These are phyloP conservation scores for Colletotrichum limetticola DNA, from an alignment of 2,329 filamentous ascomycete species.

Conservation along the genomic window DNA sequence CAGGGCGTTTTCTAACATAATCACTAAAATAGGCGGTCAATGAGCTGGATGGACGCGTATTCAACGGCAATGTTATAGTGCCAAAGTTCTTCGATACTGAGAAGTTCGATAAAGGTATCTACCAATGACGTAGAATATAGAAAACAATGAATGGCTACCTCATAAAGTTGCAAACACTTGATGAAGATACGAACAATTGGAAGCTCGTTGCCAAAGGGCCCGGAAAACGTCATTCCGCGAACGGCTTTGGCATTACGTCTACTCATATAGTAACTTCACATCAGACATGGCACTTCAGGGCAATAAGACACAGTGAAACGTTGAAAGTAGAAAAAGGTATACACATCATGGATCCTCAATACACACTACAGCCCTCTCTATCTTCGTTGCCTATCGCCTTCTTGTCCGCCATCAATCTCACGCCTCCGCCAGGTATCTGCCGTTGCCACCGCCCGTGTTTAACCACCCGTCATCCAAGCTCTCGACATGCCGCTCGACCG, in stretches of 20 bases:
- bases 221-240: too few species aligned
- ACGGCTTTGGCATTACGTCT: not conserved
- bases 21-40: conserved; percentile 76
- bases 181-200: not conserved
- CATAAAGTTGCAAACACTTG: conserved; percentile 18
- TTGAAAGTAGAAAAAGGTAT: conserved; percentile 7
- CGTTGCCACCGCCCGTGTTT: conserved; percentile 1
- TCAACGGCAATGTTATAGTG: conserved; percentile 87
- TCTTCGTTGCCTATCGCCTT: conserved; percentile 29
- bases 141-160: not conserved
- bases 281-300: not conserved
- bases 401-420: conserved; percentile 13
- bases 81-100: conserved; percentile 85
- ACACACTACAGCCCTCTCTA: conserved; percentile 30
- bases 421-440: conserved; percentile 3
- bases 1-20: not conserved
- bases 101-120: conserved; percentile 79
- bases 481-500: conserved; percentile 12
- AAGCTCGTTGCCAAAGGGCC: not conserved
- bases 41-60: conserved; percentile 85
- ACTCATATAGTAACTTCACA: not conserved
- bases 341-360: conserved; percentile 33
- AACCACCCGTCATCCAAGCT: conserved; percentile 22
- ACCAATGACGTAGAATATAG: conserved; percentile 43
- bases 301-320: not conserved